Evolutionary conservation across 2,329 filamentous ascomycete species (phyloP).

Genomic region (Monosporascus ibericus): DNA sequence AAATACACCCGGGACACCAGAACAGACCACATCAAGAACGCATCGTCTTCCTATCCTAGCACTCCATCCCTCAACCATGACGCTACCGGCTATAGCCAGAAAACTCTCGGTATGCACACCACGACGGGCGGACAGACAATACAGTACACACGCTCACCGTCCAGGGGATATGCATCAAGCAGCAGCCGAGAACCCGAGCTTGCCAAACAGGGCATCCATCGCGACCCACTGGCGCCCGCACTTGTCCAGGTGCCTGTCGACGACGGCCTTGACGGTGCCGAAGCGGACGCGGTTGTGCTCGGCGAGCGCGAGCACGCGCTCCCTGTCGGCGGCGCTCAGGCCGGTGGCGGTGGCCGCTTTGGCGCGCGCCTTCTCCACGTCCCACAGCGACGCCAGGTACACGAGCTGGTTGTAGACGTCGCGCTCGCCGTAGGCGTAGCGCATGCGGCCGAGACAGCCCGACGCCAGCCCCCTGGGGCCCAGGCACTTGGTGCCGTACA

Average conservation of each 20-base stretch:
- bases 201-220: constrained; percentile 82
- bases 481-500: constrained; percentile 85
- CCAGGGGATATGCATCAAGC: no score
- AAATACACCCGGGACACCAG: not conserved
- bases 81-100: no score
- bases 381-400: constrained; percentile 79
- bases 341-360: constrained; percentile 41
- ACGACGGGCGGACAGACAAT: no score
- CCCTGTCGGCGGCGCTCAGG: constrained; percentile 47
- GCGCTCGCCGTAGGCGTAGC: constrained; percentile 82
- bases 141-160: no score
- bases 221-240: constrained; percentile 89
- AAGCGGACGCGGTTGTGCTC: constrained; percentile 81
- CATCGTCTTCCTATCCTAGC: no score
- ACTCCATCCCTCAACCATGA: no score
- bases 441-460: constrained; percentile 82
- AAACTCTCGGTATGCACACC: no score
- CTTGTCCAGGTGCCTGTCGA: constrained; percentile 80
- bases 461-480: constrained; percentile 79
- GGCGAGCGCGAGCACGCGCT: constrained; percentile 64
- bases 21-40: no score
- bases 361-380: constrained; percentile 73
- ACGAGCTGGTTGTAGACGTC: constrained; percentile 91
- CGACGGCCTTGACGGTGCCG: constrained; percentile 65
- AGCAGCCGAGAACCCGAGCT: constrained; percentile 45